These are phyloP conservation scores for Hawksworthiomyces lignivorus DNA, from an alignment of 2,329 filamentous ascomycete genomes.

Conservation along the genomic window DNA sequence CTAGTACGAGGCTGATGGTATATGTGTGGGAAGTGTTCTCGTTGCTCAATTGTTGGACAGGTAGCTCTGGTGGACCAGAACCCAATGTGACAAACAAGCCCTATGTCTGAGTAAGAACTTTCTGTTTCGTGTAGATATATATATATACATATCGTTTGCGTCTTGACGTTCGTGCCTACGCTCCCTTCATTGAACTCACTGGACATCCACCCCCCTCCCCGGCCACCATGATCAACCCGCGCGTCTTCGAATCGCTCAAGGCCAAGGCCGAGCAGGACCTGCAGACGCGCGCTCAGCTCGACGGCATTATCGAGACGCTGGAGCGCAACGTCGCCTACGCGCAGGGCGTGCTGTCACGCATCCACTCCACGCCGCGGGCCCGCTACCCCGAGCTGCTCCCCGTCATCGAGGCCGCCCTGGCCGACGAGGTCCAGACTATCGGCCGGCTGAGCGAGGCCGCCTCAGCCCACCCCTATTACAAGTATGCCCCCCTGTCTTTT, in stretches of 20 bases:
- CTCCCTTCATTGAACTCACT: too few species aligned
- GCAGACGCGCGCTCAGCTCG: slow-evolving; percentile 72
- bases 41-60: too few species aligned
- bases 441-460: slow-evolving; percentile 63
- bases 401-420: slow-evolving; percentile 64
- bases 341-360: slow-evolving; percentile 76
- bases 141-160: too few species aligned
- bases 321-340: slow-evolving; percentile 76
- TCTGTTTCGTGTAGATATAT: too few species aligned
- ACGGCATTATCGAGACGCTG: slow-evolving; percentile 71
- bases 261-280: slow-evolving; percentile 79
- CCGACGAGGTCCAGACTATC: slow-evolving; percentile 64
- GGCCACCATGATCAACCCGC: slow-evolving; percentile 66
- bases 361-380: slow-evolving; percentile 74
- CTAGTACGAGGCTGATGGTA: too few species aligned
- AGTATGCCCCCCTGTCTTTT: slow-evolving; percentile 40
- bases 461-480: slow-evolving; percentile 91
- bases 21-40: too few species aligned
- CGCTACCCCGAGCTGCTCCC: slow-evolving; percentile 58
- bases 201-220: too few species aligned
- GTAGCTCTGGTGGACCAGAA: too few species aligned
- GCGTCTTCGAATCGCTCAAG: slow-evolving; percentile 83
- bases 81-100: too few species aligned
- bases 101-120: too few species aligned
- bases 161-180: too few species aligned